Percentiles rank a stretch among this genome's conserved stretches.
Conservation (phyloP, 2,329 filamentous ascomycete genomes). For the Stagonosporopsis cucurbitacearum region DNA sequence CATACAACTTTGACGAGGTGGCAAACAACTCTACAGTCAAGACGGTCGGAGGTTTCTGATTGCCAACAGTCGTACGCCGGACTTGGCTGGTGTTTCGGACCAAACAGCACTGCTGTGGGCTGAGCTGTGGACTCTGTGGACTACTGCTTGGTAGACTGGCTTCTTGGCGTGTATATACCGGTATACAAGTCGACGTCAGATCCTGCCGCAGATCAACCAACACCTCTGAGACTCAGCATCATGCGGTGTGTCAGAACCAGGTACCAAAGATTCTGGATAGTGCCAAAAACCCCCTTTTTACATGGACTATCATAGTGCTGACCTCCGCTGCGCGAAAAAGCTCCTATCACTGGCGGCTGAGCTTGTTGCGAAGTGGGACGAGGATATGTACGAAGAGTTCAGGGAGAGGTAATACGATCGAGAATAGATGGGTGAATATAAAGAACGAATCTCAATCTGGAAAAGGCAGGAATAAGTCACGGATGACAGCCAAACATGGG, state of each 20-base stretch:
- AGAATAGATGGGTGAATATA: no score
- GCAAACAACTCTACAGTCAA: no score
- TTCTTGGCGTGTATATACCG: background rate
- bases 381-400: background rate
- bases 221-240: background rate
- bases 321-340: background rate
- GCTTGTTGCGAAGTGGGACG: background rate
- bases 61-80: no score
- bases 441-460: no score
- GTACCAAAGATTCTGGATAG: background rate
- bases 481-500: no score
- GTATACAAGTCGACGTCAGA: no score
- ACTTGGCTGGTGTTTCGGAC: no score
- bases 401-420: background rate
- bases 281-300: background rate
- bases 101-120: no score
- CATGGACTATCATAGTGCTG: background rate
- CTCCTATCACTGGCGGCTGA: background rate
- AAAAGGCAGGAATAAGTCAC: no score
- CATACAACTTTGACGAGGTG: no score
- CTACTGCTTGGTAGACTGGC: background rate
- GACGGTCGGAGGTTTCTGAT: no score
- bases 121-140: background rate
- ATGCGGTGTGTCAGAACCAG: conserved; percentile 17
- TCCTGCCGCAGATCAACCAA: background rate